Base-by-base conservation (phyloP, 1,284 basidiomycete genomes). In the Apiotrichum gamsii region DNA sequence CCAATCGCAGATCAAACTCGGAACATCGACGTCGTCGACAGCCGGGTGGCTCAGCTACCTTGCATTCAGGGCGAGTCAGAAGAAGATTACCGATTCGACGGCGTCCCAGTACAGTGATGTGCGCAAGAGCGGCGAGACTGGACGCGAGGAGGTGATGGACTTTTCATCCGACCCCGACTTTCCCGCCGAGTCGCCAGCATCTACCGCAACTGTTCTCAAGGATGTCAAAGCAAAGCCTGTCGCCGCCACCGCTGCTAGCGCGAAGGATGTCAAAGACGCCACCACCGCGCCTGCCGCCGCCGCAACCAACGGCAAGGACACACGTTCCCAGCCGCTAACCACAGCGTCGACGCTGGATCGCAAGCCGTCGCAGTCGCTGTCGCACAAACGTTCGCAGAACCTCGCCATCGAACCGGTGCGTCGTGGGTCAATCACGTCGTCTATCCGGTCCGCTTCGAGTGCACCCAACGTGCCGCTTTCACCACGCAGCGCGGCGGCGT, bases 41-140 rank as follows among this genome's bases (percentile, higher is more conserved):
- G 47, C 60, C 1, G 64, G 67, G 1, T 70, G 69, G 69, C 58
- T 70, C 9, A 67, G 57, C 47, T 70, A 69, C 40, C 62, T 70
- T 5, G 64, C 67, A 0, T 60, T 67, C 35, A 45, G 63, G 5
- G 62, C 66, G 1, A 59, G 56, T 31, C 64, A 69, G 51, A 69
- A 67, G 59, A 62, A 54, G 46, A 52, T 69, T 18, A 49, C 52
- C 1, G 50, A 54, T 4, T 61, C 60, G 5, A 49, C 46, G 1
- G 47, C 39, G 11, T 49, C 49, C 10, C 52, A 52, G 25, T 28
- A 28, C 25, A 28, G 25, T 5, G 54, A 49, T 21, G 45, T 39
- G 13, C 37, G 56, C 37, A 51, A 45, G 36, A 58, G 60, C 37
- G 45, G 47, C 10, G 57, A 60, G 33, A 43, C 43, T 9, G 36